Evolutionary conservation across 1,284 basidiomycete species (phyloP).

Genomic region (Papiliotrema laurentii): DNA sequence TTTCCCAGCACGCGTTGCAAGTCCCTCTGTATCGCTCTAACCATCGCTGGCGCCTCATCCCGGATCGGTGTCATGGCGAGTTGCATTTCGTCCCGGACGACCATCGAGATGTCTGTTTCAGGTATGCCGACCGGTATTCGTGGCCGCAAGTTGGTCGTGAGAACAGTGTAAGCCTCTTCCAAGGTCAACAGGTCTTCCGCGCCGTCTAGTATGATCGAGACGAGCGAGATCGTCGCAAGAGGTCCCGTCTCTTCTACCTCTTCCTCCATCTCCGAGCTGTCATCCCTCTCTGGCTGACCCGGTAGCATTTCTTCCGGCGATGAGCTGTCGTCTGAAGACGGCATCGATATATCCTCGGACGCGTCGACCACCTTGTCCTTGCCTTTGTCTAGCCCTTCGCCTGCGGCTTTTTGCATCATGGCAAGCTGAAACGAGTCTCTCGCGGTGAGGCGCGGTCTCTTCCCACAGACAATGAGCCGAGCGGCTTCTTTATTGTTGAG

Average conservation of each 20-base stretch:
- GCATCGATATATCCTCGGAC: conserved; percentile 18
- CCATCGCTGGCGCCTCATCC: conserved; percentile 40
- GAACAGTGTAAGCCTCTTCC: conserved; percentile 42
- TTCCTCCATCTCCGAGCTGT: conserved; percentile 23
- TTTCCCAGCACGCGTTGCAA: conserved; percentile 36
- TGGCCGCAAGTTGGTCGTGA: conserved; percentile 24
- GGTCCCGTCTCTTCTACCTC: conserved; percentile 35
- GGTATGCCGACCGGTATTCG: conserved; percentile 7
- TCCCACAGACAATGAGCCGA: conserved; percentile 31
- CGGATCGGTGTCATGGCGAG: conserved; percentile 26
- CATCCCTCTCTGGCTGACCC: conserved; percentile 6
- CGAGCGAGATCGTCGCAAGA: conserved; percentile 29
- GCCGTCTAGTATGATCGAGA: conserved; percentile 38
- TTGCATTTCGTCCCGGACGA: conserved; percentile 8
- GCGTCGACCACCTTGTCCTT: conserved; percentile 16
- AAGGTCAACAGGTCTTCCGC: conserved; percentile 42
- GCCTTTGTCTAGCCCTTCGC: conserved; percentile 8
- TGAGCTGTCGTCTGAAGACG: conserved; percentile 29
- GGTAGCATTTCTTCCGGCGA: conserved; percentile 10
- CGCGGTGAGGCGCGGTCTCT: conserved; percentile 26
- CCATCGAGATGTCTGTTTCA: neutral
- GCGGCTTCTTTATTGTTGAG: conserved; percentile 44
- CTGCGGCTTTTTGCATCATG: conserved; percentile 18
- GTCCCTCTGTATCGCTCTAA: conserved; percentile 40
- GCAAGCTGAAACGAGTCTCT: conserved; percentile 35